Conservation (phyloP, 129 eudicot species). For the Lonicera japonica region DNA sequence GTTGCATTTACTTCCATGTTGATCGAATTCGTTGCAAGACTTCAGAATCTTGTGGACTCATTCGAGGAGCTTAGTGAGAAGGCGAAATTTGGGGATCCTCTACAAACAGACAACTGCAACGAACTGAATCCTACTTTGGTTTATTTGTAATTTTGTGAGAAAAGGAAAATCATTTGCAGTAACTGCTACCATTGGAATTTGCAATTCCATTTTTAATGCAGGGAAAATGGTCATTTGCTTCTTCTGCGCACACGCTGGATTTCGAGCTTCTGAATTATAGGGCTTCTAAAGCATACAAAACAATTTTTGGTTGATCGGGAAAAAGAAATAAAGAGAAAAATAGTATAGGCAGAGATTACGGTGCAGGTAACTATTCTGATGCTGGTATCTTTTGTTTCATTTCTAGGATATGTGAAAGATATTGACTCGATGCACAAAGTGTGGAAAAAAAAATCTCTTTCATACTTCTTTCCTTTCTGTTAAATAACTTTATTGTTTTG, state of each 20-base stretch:
- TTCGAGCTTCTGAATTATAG: not conserved
- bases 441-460: not conserved
- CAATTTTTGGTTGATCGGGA: not conserved
- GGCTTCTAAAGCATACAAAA: not conserved
- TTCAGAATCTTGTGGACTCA: conserved; percentile 55
- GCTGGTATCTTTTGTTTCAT: no score
- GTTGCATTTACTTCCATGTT: conserved; percentile 64
- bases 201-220: no score
- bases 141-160: no score
- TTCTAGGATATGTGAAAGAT: not conserved
- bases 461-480: not conserved
- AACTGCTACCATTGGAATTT: not conserved
- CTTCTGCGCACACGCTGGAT: not conserved
- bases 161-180: not conserved
- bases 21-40: conserved; percentile 86
- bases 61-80: conserved; percentile 60
- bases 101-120: conserved; percentile 9
- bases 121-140: not conserved
- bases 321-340: not conserved
- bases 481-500: no score
- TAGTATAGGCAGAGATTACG: not conserved
- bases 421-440: not conserved
- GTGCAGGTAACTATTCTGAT: no score
- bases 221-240: not conserved
- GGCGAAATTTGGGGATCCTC: conserved; percentile 45